phyloP scores from a whole-genome alignment of 2,329 filamentous ascomycete species.

The Aspergillus melleus region DNA sequence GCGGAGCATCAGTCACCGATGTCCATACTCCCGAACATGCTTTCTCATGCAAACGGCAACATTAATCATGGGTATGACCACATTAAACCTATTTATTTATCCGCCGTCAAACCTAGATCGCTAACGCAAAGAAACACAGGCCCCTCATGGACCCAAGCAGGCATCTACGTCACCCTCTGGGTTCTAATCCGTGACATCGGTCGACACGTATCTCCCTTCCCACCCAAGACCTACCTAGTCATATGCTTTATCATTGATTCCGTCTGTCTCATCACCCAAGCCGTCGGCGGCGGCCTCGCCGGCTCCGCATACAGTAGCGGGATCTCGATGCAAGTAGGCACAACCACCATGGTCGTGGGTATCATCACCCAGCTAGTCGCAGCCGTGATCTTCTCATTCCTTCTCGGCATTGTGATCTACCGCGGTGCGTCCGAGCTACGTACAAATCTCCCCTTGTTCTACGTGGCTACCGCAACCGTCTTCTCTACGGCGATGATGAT shows the following conservation, averaged over 20 bases:
- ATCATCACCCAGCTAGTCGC: conserved; percentile 55
- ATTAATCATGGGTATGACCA: conserved; percentile 16
- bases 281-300: conserved; percentile 49
- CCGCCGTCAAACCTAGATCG: background rate
- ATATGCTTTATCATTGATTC: conserved; percentile 49
- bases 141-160: conserved; percentile 25
- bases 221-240: conserved; percentile 37
- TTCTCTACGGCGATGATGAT: conserved; percentile 38
- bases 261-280: conserved; percentile 48
- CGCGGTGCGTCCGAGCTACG: conserved; percentile 11
- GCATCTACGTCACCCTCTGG: conserved; percentile 45
- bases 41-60: conserved; percentile 22
- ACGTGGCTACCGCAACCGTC: conserved; percentile 18
- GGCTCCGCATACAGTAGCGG: conserved; percentile 25
- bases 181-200: conserved; percentile 33
- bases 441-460: conserved; percentile 43
- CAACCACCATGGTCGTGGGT: conserved; percentile 47
- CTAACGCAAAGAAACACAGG: background rate
- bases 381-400: conserved; percentile 25
- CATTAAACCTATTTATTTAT: background rate
- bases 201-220: conserved; percentile 31
- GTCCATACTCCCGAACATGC: conserved; percentile 2
- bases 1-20: background rate
- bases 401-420: background rate
- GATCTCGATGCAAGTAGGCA: conserved; percentile 24